Percentiles rank a stretch among this genome's conserved stretches.
phyloP scores from a whole-genome alignment of 2,329 filamentous ascomycete genomes.

The Waltergamsia citrina region DNA sequence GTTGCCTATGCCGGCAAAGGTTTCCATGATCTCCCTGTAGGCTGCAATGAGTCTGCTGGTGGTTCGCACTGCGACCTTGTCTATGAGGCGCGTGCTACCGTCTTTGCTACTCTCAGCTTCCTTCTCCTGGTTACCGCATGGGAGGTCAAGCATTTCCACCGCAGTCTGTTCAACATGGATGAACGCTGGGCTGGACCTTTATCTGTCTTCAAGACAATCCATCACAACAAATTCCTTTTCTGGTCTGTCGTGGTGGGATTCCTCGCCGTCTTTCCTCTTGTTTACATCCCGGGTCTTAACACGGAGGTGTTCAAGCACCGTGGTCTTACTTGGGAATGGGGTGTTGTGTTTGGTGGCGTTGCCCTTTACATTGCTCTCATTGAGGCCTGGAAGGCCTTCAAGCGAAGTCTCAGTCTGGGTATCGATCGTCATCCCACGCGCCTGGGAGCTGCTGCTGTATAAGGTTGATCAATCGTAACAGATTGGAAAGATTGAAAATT shows the following conservation, averaged over 20 bases:
- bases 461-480: too few relatives aligned
- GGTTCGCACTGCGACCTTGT: constrained; percentile 42
- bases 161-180: constrained; percentile 61
- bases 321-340: constrained; percentile 65
- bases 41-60: constrained; percentile 50
- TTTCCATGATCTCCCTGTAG: constrained; percentile 36
- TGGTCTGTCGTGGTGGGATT: constrained; percentile 54
- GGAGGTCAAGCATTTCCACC: constrained; percentile 64
- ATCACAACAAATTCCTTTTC: constrained; percentile 59
- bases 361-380: constrained; percentile 52
- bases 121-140: constrained; percentile 59
- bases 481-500: too few relatives aligned
- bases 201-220: constrained; percentile 51
- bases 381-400: constrained; percentile 61
- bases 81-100: constrained; percentile 57
- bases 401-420: constrained; percentile 37
- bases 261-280: constrained; percentile 48
- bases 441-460: neutral
- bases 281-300: constrained; percentile 62
- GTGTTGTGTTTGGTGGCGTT: constrained; percentile 50
- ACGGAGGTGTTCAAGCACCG: constrained; percentile 59
- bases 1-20: constrained; percentile 46
- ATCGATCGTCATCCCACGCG: constrained; percentile 12
- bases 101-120: constrained; percentile 61
- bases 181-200: constrained; percentile 36